Conservation (phyloP, 179 eudicot genomes). For the Pouteria campechiana region DNA sequence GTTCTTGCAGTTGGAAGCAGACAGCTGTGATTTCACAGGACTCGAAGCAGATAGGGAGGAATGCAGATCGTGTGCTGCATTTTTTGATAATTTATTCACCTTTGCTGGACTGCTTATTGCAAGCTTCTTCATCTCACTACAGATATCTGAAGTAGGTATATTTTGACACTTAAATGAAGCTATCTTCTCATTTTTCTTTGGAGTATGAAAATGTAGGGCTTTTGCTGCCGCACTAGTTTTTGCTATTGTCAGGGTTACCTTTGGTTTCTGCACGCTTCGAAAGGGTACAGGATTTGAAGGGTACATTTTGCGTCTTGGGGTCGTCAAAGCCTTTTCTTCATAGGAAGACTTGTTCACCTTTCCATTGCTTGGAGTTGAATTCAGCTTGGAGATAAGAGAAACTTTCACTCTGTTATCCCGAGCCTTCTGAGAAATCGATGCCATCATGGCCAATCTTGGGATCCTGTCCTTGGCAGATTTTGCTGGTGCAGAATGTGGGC, state of each 20-base stretch:
- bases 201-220: slow-evolving; percentile 59
- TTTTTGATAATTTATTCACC: slow-evolving; percentile 27
- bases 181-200: slow-evolving; percentile 61
- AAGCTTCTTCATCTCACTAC: slow-evolving; percentile 63
- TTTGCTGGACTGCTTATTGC: slow-evolving; percentile 46
- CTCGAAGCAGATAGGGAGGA: slow-evolving; percentile 13
- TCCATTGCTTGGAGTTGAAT: slow-evolving; percentile 44
- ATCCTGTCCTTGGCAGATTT: slow-evolving; percentile 62
- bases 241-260: slow-evolving; percentile 24
- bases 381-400: slow-evolving; percentile 23
- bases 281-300: slow-evolving; percentile 34
- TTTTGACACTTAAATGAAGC: slow-evolving; percentile 23
- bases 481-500: slow-evolving; percentile 84
- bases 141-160: slow-evolving; percentile 58
- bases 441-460: slow-evolving; percentile 47
- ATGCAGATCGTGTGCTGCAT: slow-evolving; percentile 2
- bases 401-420: slow-evolving; percentile 8
- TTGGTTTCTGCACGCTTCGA: slow-evolving; percentile 55
- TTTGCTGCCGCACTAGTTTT: slow-evolving; percentile 36
- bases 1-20: slow-evolving; percentile 13
- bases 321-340: slow-evolving; percentile 85
- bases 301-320: slow-evolving; percentile 54
- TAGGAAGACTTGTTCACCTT: no score
- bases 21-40: slow-evolving; percentile 8
- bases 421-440: slow-evolving; percentile 46